These are phyloP conservation scores for Orbilia javanica DNA, from an alignment of 2,329 filamentous ascomycete species.

Conservation along the genomic window DNA sequence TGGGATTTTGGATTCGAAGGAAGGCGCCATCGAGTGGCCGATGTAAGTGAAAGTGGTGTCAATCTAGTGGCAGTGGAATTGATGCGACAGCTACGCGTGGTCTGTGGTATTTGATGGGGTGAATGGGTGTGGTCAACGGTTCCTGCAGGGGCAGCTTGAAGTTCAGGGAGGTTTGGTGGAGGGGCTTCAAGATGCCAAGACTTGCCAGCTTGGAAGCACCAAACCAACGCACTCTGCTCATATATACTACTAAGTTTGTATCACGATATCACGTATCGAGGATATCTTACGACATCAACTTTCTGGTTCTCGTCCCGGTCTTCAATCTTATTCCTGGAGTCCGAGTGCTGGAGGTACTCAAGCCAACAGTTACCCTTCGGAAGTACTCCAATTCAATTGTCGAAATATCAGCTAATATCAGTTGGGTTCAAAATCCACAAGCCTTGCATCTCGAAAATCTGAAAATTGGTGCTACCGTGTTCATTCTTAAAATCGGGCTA, in stretches of 20 bases:
- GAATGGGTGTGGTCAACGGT: conserved; percentile 8
- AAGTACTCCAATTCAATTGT: background rate
- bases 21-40: conserved; percentile 45
- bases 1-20: conserved; percentile 43
- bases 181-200: conserved; percentile 44
- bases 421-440: too few relatives aligned
- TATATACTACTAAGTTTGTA: too few relatives aligned
- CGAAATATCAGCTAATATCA: too few relatives aligned
- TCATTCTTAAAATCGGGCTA: background rate
- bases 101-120: conserved; percentile 6
- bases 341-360: too few relatives aligned
- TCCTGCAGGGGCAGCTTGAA: conserved; percentile 25
- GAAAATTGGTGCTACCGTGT: background rate
- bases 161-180: conserved; percentile 25
- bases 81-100: conserved; percentile 24
- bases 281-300: too few relatives aligned
- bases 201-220: conserved; percentile 19
- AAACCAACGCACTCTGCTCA: conserved; percentile 25
- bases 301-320: too few relatives aligned
- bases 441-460: background rate
- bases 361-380: background rate
- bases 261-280: too few relatives aligned
- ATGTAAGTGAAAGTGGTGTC: background rate
- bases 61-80: conserved; percentile 4
- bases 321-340: too few relatives aligned